Base-by-base conservation (phyloP, 2,329 filamentous ascomycete genomes). In the Arthrobotrys pseudoclavata region DNA sequence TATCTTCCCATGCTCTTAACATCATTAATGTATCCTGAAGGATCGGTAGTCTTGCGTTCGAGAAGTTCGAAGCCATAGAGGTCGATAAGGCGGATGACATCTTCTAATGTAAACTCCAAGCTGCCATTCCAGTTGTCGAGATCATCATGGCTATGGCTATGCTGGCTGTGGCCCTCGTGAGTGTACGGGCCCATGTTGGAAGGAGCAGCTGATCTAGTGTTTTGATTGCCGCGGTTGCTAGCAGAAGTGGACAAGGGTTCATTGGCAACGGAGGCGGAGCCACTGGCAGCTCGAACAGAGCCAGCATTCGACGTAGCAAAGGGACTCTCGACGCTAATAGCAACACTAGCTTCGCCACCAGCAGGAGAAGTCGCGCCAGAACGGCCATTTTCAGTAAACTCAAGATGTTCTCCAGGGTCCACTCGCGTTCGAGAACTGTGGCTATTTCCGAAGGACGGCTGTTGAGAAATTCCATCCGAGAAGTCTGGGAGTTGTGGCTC, bases 81-180 rank as follows among this genome's bases (percentile, higher is more conserved):
- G 80, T 90, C 85, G 1, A 98, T 87, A 48, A 99, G 85, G 15
- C 87, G 87, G 74, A 96, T 84, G 9, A 99, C 92, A 85, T 99
- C 96, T 29, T 97, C 93, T 76, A 97, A 89, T 0, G 92, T 91
- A 68, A 99, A 86, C 85, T 99, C 96, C 80, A 98, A 92, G 79
- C 90, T 94, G 0, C 96, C 96, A 0, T 42, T 47, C 75, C 75
- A 79, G 3, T 69, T 63, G 4, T 20, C 12, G 1, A 20, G 26
- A 10, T 15, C 34, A 12, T 34, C 31, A 18, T 71, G 68, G 22
- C 55, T 31, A 53, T 71, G 68, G 26, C 62, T 53, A 20, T 31
- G 18, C 2, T 57, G 20, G 15, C 63, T 55, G 26, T 37, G 20
- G 15, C 63, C 40, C 13, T 40, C 7, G 29, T 34, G 47, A 7